phyloP scores from a whole-genome alignment of 2,329 filamentous ascomycete genomes.

The Aspergillus felis region DNA sequence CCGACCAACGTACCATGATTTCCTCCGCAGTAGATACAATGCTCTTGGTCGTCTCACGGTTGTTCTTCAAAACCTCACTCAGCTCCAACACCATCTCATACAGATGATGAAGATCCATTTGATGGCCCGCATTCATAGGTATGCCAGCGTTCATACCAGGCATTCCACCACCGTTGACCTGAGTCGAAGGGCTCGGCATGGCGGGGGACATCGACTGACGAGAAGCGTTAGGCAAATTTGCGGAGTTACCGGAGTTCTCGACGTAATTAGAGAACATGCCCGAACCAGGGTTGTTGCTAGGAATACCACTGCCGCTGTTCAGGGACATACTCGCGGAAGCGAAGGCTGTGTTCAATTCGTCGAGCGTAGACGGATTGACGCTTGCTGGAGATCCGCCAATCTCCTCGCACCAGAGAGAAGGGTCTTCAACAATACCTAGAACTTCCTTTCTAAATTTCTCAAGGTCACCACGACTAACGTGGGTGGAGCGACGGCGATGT shows the following conservation, averaged over 20 bases:
- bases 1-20: constrained; percentile 38
- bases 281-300: constrained; percentile 22
- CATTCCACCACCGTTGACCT: constrained; percentile 35
- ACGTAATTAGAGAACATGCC: constrained; percentile 31
- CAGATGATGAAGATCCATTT: constrained; percentile 50
- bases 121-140: constrained; percentile 47
- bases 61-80: constrained; percentile 47
- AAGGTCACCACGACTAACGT: constrained; percentile 37
- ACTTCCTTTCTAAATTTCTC: constrained; percentile 36
- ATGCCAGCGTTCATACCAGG: constrained; percentile 36
- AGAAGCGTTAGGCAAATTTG: constrained; percentile 30
- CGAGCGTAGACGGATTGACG: constrained; percentile 21
- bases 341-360: constrained; percentile 35
- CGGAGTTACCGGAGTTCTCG: constrained; percentile 27
- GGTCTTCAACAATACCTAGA: constrained; percentile 26
- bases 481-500: constrained; percentile 41
- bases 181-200: constrained; percentile 26
- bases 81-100: constrained; percentile 49
- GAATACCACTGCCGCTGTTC: constrained; percentile 30
- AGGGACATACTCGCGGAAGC: constrained; percentile 31
- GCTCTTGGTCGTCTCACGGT: constrained; percentile 47
- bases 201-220: constrained; percentile 34
- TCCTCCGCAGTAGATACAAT: constrained; percentile 49
- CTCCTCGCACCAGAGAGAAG: constrained; percentile 28
- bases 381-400: constrained; percentile 20